Percentiles rank a stretch among this genome's conserved stretches.
phyloP scores from a whole-genome alignment of 345 rosid genomes.

The Firmiana major region DNA sequence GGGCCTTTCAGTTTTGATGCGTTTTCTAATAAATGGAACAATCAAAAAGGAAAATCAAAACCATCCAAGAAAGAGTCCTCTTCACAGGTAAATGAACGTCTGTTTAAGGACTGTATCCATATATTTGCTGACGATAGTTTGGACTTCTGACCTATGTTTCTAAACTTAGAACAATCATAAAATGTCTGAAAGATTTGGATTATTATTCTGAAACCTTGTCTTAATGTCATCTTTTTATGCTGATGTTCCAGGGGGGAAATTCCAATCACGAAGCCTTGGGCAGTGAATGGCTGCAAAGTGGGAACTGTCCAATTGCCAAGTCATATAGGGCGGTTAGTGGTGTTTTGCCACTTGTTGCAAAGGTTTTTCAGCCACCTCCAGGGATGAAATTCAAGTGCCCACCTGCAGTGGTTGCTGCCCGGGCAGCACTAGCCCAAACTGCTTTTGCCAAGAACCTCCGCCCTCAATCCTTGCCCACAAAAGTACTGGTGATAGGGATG shows the following conservation, averaged over 20 bases:
- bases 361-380: constrained; percentile 71
- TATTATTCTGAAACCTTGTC: not conserved
- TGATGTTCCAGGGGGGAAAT: constrained; percentile 54
- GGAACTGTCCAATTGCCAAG: constrained; percentile 92
- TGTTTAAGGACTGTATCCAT: not conserved
- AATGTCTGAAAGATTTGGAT: not conserved
- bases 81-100: constrained; percentile 46
- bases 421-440: constrained; percentile 85
- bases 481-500: constrained; percentile 80
- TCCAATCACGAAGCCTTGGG: constrained; percentile 72
- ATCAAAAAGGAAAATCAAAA: constrained; percentile 47
- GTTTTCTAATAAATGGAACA: constrained; percentile 63
- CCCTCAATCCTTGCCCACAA: constrained; percentile 86
- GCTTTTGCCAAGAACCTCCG: constrained; percentile 89
- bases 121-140: not conserved
- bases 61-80: constrained; percentile 65
- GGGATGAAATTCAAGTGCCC: constrained; percentile 78
- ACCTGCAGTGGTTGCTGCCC: constrained; percentile 69
- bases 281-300: constrained; percentile 78
- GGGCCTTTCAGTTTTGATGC: constrained; percentile 85
- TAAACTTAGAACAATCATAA: not conserved
- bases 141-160: not conserved
- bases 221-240: constrained; percentile 12
- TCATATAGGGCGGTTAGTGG: constrained; percentile 76
- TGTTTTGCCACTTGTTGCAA: constrained; percentile 80